These are phyloP conservation scores for Alloteropsis semialata DNA, from an alignment of 176 grass and related monocot species.

Conservation along the genomic window DNA sequence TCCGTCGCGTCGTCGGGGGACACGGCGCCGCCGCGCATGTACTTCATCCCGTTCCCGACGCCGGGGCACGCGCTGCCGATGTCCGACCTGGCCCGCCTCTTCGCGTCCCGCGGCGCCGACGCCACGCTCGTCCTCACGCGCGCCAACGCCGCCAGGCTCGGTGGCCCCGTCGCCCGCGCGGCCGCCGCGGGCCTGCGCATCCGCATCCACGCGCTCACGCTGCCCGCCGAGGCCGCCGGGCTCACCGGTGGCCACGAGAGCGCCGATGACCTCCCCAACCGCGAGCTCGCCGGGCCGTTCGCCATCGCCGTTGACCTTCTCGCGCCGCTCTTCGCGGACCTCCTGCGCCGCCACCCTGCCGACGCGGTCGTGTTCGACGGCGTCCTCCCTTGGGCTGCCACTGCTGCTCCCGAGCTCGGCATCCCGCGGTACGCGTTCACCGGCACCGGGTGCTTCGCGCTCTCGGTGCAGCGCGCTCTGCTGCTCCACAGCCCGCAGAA, in stretches of 20 bases:
- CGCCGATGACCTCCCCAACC: conserved; percentile 50
- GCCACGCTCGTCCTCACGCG: conserved; percentile 40
- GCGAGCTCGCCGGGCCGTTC: conserved; percentile 43
- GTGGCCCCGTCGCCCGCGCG: conserved; percentile 28
- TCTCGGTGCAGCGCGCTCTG: conserved; percentile 49
- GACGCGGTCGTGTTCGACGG: conserved; percentile 63
- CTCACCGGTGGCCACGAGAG: conserved; percentile 49
- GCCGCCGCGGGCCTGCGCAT: conserved; percentile 28
- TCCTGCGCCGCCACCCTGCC: conserved; percentile 24
- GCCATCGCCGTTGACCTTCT: conserved; percentile 54
- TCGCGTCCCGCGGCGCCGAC: conserved; percentile 48
- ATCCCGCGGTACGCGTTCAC: conserved; percentile 66
- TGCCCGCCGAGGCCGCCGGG: conserved; percentile 28
- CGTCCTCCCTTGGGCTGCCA: conserved; percentile 63
- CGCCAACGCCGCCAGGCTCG: conserved; percentile 40
- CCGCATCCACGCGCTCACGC: conserved; percentile 19
- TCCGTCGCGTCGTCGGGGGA: background rate
- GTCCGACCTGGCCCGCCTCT: conserved; percentile 60
- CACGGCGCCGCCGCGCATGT: conserved; percentile 29
- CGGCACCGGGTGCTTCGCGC: conserved; percentile 63
- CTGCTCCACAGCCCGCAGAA: conserved; percentile 40
- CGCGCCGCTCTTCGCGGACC: conserved; percentile 35
- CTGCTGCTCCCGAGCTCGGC: conserved; percentile 36
- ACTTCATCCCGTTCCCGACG: conserved; percentile 70
- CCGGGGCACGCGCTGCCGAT: conserved; percentile 60